Evolutionary conservation across 2,329 filamentous ascomycete species (phyloP), one percentile per base, ranked within the genome.

Genomic region (Akanthomyces uredinophilus): DNA sequence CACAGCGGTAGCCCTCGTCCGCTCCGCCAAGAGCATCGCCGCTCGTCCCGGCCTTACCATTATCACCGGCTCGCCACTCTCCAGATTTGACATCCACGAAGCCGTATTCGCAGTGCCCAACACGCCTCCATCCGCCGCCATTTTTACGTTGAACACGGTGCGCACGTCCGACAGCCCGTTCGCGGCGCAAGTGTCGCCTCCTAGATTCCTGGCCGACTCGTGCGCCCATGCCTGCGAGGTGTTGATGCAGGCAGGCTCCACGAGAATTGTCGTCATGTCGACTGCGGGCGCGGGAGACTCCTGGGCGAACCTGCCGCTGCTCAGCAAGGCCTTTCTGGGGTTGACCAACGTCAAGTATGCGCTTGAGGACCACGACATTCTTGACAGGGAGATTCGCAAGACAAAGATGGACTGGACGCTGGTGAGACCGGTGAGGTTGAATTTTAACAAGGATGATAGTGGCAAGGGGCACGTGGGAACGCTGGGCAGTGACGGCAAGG

Each of bases 161-260:
- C 75, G 76, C 62, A 70, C 72, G 52, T 74, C 74, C 41, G 75
- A 77, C 47, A 77, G 70, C 63, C 77, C 75, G 55, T 78, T 78
- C 57, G 72, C 76, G 18, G 58, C 73, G 13, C 73, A 72, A 22
- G 49, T 77, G 20, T 74, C 75, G 11, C 75, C 74, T n/a, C 71
- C 74, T 62, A 70, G 74, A 10, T 71, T 77, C 57, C 67, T 77
- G 1, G 72, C 74, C 14, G 73, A 77, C 67, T 76, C 74, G 0
- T 73, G 70, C 57, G 71, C 71, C 65, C 75, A 72, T 58, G 57
- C 63, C 5, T 75, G 73, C 58, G 70, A 71, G 37, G 72, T 73
- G 32, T 62, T 77, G 27, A 60, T 68, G 44, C 44, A 75, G 2
- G 69, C 68, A 20, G 71, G 71, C 50, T 66, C 73, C 63, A 55